phyloP scores from a whole-genome alignment of 768 basidiomycete genomes.

The Lentinus tigrinus region DNA sequence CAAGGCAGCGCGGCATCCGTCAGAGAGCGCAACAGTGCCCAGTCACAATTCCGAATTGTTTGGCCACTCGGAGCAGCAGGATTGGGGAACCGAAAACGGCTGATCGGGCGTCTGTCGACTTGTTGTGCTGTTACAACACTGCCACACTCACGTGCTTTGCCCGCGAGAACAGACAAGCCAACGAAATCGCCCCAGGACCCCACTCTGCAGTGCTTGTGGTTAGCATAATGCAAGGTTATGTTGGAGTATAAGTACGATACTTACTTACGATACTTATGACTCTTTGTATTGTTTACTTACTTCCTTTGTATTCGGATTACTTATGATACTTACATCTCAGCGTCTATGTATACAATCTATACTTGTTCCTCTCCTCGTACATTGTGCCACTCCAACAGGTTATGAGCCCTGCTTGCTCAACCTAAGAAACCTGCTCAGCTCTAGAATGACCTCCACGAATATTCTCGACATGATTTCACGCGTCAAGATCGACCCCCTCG shows the following conservation, averaged over 20 bases:
- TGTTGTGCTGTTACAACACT: not conserved
- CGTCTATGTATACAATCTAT: not conserved
- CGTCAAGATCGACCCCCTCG: slow-evolving; percentile 3
- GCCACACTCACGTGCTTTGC: not conserved
- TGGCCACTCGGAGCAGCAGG: not conserved
- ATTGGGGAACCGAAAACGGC: not conserved
- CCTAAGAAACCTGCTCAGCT: not conserved
- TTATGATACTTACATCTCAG: too few species aligned
- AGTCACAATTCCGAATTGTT: slow-evolving; percentile 13
- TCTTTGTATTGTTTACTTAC: too few species aligned
- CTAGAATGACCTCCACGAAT: not conserved
- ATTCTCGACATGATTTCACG: not conserved
- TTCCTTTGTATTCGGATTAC: too few species aligned
- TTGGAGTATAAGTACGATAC: too few species aligned
- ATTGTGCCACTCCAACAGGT: not conserved
- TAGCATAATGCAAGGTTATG: too few species aligned
- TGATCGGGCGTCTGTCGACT: not conserved
- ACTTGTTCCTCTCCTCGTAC: not conserved
- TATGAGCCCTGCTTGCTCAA: not conserved
- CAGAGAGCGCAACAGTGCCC: slow-evolving; percentile 9
- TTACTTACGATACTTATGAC: too few species aligned
- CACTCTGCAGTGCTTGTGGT: too few species aligned
- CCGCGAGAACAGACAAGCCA: not conserved
- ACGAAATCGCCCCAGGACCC: too few species aligned
- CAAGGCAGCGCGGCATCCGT: slow-evolving; percentile 7